Percentiles rank a stretch among this genome's conserved stretches.
Conservation (phyloP, 345 rosid genomes). For the Litchi chinensis region DNA sequence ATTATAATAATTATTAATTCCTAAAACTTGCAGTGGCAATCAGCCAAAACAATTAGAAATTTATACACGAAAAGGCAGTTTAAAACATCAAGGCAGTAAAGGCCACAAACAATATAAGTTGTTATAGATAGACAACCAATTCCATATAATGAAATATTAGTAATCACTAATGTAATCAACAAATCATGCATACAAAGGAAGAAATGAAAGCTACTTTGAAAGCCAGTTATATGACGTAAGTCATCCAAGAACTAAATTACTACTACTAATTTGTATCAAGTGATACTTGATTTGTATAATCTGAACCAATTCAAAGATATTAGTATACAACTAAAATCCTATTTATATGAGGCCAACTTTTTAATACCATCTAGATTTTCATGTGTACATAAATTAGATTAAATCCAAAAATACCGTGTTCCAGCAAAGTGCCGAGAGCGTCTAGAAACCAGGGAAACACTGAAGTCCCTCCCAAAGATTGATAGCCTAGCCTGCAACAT, state of each 20-base stretch:
- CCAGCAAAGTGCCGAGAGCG: conserved; percentile 99
- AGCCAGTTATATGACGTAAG: not conserved
- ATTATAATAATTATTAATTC: not conserved
- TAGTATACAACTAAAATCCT: not conserved
- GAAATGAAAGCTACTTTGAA: not conserved
- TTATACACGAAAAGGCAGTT: not conserved
- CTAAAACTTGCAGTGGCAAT: not conserved
- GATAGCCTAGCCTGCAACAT: conserved; percentile 70
- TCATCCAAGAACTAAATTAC: conserved; percentile 7
- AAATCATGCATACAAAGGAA: not conserved
- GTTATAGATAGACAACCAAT: not conserved
- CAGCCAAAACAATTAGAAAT: not conserved
- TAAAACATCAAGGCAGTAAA: not conserved
- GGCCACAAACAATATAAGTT: not conserved
- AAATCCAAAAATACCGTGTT: conserved; percentile 65
- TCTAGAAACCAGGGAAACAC: conserved; percentile 79
- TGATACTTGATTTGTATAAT: not conserved
- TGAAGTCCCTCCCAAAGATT: conserved; percentile 94
- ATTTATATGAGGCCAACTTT: not conserved
- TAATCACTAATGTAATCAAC: not conserved
- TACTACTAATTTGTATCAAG: not conserved
- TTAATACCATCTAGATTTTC: not conserved
- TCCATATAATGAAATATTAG: not conserved
- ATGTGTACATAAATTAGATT: conserved; percentile 8
- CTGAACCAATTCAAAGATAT: not conserved